Evolutionary conservation across 2,329 filamentous ascomycete species (phyloP).

Genomic region (Penicillium brevicompactum): DNA sequence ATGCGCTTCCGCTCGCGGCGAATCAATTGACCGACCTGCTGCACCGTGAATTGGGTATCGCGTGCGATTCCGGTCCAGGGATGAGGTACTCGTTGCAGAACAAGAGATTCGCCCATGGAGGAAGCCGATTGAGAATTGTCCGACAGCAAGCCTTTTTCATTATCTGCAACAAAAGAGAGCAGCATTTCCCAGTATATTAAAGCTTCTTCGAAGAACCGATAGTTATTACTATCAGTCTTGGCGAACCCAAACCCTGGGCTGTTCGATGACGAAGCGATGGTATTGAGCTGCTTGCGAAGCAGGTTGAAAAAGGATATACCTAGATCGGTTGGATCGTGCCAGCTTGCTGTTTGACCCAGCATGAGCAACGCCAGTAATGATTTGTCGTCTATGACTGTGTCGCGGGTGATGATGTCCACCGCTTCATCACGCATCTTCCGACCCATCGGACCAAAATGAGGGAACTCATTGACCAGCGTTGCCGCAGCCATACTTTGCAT

Average conservation of each 20-base stretch:
- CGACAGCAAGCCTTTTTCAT: conserved; percentile 37
- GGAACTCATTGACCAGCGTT: conserved; percentile 61
- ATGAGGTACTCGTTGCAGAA: conserved; percentile 40
- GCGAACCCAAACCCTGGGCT: conserved; percentile 5
- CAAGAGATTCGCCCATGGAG: conserved; percentile 28
- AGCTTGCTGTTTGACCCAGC: conserved; percentile 61
- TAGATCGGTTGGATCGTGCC: conserved; percentile 60
- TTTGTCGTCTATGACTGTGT: conserved; percentile 53
- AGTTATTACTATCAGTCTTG: conserved; percentile 41
- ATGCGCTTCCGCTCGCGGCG: conserved; percentile 40
- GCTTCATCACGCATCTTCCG: conserved; percentile 56
- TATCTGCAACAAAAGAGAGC: conserved; percentile 55
- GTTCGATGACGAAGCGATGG: conserved; percentile 34
- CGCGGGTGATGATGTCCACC: conserved; percentile 53
- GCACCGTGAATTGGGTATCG: conserved; percentile 39
- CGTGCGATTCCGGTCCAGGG: conserved; percentile 44
- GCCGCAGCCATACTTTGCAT: conserved; percentile 68
- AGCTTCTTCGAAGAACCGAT: conserved; percentile 59
- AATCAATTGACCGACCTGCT: conserved; percentile 50
- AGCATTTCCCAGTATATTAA: conserved; percentile 63
- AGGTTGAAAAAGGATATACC: conserved; percentile 56
- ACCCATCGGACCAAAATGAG: conserved; percentile 53
- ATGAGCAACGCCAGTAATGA: conserved; percentile 61
- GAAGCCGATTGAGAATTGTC: conserved; percentile 15
- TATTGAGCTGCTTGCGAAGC: conserved; percentile 44